These are phyloP conservation scores for Ophiocordyceps camponoti-saundersi DNA, from an alignment of 2,329 filamentous ascomycete genomes.

Conservation along the genomic window DNA sequence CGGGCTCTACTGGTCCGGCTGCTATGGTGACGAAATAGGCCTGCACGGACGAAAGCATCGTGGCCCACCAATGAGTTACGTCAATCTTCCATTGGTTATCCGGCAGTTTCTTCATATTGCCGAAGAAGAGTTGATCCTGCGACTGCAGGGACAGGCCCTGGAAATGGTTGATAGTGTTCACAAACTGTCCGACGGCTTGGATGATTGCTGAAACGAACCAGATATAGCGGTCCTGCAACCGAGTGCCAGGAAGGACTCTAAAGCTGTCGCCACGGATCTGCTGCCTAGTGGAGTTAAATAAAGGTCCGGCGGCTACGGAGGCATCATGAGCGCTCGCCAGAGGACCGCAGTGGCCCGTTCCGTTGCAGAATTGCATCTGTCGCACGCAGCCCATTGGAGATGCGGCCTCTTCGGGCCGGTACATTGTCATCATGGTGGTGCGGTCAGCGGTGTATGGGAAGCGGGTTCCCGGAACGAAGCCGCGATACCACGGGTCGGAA, in stretches of 20 bases:
- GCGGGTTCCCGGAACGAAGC: neutral
- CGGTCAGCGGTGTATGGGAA: neutral
- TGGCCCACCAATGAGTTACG: too few relatives aligned
- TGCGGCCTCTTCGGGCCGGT: neutral
- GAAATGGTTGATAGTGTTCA: neutral
- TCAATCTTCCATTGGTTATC: neutral
- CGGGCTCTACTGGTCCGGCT: neutral
- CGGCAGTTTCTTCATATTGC: neutral
- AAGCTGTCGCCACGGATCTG: neutral
- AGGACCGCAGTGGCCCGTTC: neutral
- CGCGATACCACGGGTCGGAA: neutral
- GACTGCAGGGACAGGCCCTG: too few relatives aligned
- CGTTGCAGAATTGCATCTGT: neutral
- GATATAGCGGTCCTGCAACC: neutral
- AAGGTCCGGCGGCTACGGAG: neutral
- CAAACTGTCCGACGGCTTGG: too few relatives aligned
- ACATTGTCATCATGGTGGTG: neutral
- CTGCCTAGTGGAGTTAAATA: neutral
- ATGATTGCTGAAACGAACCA: too few relatives aligned
- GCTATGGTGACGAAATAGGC: neutral
- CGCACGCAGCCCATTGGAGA: neutral
- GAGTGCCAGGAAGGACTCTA: neutral
- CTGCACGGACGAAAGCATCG: neutral
- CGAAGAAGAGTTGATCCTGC: neutral
- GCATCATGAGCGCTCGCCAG: neutral